Evolutionary conservation across 805 yeast genomes (phyloP).

Genomic region (Cyberlindnera bimundalis): DNA sequence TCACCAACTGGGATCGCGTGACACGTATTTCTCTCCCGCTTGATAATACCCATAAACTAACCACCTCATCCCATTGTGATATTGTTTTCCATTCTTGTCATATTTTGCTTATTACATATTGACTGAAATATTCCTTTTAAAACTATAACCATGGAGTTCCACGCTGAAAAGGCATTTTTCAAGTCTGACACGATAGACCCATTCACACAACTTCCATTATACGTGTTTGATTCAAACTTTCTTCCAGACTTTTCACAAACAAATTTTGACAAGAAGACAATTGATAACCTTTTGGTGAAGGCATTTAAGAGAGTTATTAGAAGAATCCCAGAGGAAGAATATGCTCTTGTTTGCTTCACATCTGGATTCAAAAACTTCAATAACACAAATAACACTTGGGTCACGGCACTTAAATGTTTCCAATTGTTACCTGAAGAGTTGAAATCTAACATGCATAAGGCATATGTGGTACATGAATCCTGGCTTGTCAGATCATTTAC

Average conservation of each 20-base stretch:
- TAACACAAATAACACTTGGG: slow-evolving; percentile 48
- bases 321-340: slow-evolving; percentile 57
- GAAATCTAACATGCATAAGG: slow-evolving; percentile 51
- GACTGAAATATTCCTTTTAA: neutral
- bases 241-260: slow-evolving; percentile 57
- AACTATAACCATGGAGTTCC: slow-evolving; percentile 22
- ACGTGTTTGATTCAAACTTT: slow-evolving; percentile 78
- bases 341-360: slow-evolving; percentile 71
- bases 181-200: slow-evolving; percentile 65
- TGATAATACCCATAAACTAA: too few relatives aligned
- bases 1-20: too few relatives aligned
- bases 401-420: slow-evolving; percentile 64
- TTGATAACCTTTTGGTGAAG: slow-evolving; percentile 41
- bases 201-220: slow-evolving; percentile 62
- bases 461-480: slow-evolving; percentile 84
- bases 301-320: slow-evolving; percentile 55
- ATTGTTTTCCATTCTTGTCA: neutral
- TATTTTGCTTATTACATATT: too few relatives aligned
- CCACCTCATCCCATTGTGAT: too few relatives aligned
- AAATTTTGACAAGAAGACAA: slow-evolving; percentile 32
- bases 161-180: slow-evolving; percentile 45
- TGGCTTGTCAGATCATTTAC: slow-evolving; percentile 82
- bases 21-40: too few relatives aligned
- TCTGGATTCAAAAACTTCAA: slow-evolving; percentile 64
- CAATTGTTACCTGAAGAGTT: slow-evolving; percentile 54